Evolutionary conservation across 1,139 yeast species (phyloP), one percentile per base, ranked within the genome.

Genomic region (Petasospora fabianii): DNA sequence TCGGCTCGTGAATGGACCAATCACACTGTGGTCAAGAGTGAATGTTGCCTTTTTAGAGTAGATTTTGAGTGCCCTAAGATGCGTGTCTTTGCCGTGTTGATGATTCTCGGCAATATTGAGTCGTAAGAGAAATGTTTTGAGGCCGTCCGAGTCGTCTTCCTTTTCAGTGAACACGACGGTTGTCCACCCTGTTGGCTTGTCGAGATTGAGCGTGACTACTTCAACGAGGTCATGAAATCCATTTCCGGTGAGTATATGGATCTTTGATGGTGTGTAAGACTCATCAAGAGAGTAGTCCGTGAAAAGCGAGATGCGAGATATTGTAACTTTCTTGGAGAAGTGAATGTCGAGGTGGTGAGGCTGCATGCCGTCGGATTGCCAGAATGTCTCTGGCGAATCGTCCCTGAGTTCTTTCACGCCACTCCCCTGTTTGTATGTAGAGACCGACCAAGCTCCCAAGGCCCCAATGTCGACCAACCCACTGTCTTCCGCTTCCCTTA

Each of bases 311-410:
- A 94, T 65, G 41, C 87, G 62, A 42, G 81, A 80, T 5, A 94
- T 64, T 16, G 80, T 69, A 6, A 90, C 95, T 39, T 77, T 71
- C 56, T 85, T 88, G 30, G 92, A 73, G 58, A 94, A 94, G 54
- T 80, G 94, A 3, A 88, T 75, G 36, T 86, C 85, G 12, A 92
- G 68, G 22, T 70, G 69, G 62, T 94, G 98, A 0, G 98, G 98
- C 51, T 83, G 88, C n/a, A 76, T 72, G 24, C 97, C 98, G 59
- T 94, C 98, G 37, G 95, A 84, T 59, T 94, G 98, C 99, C 99
- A 94, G 59, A 71, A 90, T 3, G 81, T 66, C 30, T 73, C 71
- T 0, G 95, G 84, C 14, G 80, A 74, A 54, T 86, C 94, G 39
- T 84, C 87, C 24, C 94, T 66, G 10, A 92, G 67, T 50, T 82